Percentiles rank a stretch among this genome's conserved stretches.
These are phyloP conservation scores for Zarea fungicola DNA, from an alignment of 2,329 filamentous ascomycete species.

Conservation along the genomic window DNA sequence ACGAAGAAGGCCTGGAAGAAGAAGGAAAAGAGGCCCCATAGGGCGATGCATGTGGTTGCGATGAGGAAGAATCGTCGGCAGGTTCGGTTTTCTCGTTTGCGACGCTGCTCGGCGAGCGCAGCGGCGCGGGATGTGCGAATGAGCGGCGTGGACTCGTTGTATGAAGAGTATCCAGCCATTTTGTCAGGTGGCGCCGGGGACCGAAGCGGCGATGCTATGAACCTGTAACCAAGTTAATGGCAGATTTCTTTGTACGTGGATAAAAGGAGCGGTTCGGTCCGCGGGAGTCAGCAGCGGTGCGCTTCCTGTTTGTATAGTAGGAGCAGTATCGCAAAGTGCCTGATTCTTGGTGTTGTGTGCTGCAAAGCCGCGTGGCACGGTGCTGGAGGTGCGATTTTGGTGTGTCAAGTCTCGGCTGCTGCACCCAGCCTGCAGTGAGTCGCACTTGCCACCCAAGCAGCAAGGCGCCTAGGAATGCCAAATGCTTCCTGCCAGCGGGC, in stretches of 20 bases:
- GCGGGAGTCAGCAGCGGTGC: not conserved
- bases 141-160: conserved; percentile 58
- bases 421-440: no score
- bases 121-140: conserved; percentile 57
- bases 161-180: conserved; percentile 23
- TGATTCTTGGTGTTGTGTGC: not conserved
- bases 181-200: conserved; percentile 8
- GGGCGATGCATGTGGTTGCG: conserved; percentile 48
- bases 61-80: conserved; percentile 63
- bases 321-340: not conserved
- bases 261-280: not conserved
- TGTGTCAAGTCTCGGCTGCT: no score
- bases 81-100: conserved; percentile 54
- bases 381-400: no score
- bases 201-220: not conserved
- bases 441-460: no score
- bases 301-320: not conserved
- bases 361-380: conserved; percentile 7
- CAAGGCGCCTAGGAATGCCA: no score
- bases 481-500: no score
- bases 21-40: conserved; percentile 46
- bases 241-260: not conserved
- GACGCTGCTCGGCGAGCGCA: conserved; percentile 33
- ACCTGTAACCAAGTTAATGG: conserved; percentile 10
- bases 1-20: conserved; percentile 41